These are phyloP conservation scores for Cystobasidiaceae sp. DNA, from an alignment of 1,284 basidiomycete species.

Conservation along the genomic window DNA sequence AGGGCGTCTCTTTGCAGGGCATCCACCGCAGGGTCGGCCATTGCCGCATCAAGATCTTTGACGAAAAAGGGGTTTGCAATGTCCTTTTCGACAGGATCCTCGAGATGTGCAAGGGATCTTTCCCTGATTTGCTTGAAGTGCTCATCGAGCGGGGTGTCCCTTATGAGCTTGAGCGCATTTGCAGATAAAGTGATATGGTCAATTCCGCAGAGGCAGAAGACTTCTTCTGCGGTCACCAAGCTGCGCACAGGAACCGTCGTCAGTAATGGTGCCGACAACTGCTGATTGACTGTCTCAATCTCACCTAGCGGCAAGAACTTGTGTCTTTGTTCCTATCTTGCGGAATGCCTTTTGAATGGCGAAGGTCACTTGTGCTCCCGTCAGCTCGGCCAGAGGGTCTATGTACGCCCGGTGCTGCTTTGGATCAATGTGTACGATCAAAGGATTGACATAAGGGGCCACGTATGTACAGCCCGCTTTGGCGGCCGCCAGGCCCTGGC, in stretches of 20 bases:
- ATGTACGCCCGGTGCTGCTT: constrained; percentile 32
- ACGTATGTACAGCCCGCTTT: constrained; percentile 43
- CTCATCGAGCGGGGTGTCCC: constrained; percentile 31
- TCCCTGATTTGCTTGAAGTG: constrained; percentile 31
- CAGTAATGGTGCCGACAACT: neutral
- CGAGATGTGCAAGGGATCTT: constrained; percentile 34
- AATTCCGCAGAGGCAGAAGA: constrained; percentile 37
- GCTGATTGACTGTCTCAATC: constrained; percentile 30
- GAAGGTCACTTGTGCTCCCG: constrained; percentile 36
- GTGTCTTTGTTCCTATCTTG: constrained; percentile 30
- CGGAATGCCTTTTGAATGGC: constrained; percentile 37
- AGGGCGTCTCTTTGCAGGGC: constrained; percentile 38
- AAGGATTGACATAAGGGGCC: constrained; percentile 44
- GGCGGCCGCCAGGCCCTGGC: constrained; percentile 44
- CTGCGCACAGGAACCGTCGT: constrained; percentile 5
- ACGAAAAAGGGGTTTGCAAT: constrained; percentile 20
- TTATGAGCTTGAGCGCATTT: constrained; percentile 33
- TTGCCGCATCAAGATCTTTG: constrained; percentile 31
- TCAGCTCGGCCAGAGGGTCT: constrained; percentile 37
- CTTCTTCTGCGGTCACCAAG: constrained; percentile 39
- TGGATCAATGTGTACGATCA: constrained; percentile 44
- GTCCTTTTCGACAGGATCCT: constrained; percentile 6
- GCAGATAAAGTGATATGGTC: constrained; percentile 39
- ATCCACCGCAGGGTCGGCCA: constrained; percentile 30
- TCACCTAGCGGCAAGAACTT: constrained; percentile 42